Conservation (phyloP, 352 stramenopile species). For the Pythium apleroticum region DNA sequence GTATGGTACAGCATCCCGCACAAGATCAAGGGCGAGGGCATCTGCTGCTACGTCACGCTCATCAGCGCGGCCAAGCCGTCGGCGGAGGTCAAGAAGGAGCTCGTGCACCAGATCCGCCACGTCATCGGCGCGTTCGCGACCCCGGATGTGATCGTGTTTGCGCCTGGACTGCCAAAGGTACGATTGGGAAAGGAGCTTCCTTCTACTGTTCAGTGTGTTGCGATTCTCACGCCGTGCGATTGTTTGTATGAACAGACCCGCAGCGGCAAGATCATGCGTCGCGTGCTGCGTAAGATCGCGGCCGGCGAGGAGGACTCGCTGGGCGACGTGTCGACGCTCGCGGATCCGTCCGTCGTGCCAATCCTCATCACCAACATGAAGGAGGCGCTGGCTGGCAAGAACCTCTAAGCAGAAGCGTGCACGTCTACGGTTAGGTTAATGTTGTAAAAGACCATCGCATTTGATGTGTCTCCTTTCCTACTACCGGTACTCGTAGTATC, state of each 20-base stretch:
- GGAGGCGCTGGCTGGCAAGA: slow-evolving; percentile 62
- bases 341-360: slow-evolving; percentile 94
- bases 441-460: not conserved
- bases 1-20: slow-evolving; percentile 76
- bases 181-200: no score
- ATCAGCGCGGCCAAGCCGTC: slow-evolving; percentile 74
- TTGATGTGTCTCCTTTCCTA: not conserved
- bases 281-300: slow-evolving; percentile 98
- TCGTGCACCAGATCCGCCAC: slow-evolving; percentile 84
- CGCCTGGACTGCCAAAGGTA: slow-evolving; percentile 90
- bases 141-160: slow-evolving; percentile 95
- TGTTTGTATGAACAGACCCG: slow-evolving; percentile 62
- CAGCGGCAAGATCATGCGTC: slow-evolving; percentile 98
- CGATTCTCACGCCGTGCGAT: no score
- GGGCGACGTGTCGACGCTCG: slow-evolving; percentile 96
- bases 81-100: slow-evolving; percentile 55
- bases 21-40: slow-evolving; percentile 96
- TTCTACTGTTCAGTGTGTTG: no score
- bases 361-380: slow-evolving; percentile 90
- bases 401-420: slow-evolving; percentile 54
- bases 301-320: slow-evolving; percentile 93
- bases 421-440: not conserved
- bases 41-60: slow-evolving; percentile 96
- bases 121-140: slow-evolving; percentile 96
- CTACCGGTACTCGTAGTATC: no score